Base-by-base conservation (phyloP, 1,139 yeast species). In the Debaryomycetaceae sp. region DNA sequence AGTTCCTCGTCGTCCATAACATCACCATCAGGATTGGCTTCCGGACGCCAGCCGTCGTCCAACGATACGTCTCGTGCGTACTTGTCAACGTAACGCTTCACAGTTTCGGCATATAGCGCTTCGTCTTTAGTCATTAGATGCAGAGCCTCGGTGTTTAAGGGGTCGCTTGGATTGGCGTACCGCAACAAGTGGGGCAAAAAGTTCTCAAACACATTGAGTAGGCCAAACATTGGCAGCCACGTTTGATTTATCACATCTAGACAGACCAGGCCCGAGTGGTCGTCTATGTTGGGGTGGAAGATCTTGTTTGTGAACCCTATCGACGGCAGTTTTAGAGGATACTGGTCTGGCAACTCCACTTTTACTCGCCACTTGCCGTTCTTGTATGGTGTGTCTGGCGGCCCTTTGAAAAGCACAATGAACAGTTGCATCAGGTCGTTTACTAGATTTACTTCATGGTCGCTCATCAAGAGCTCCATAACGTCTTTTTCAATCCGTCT, bases 211-310 rank as follows among this genome's bases (percentile, higher is more conserved):
- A 90, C 83, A 51, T 90, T 90, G 41, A 79, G 64, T 43, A 87
- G 68, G 30, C 90, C 97, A 62, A 86, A 90, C 87, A 90, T 82
- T 3, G 98, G 98, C 26, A 94, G 81, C 98, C 98, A 90, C 1
- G 97, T 86, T 49, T 90, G 96, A 53, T 90, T 90, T 41, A 90
- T 87, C 22, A 90, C 98, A 49, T 90, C 98, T 34, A 90, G 72
- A 55, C 98, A 90, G 11, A 90, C 96, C 0, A 93, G 77, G 0
- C 98, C 98, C 4, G 94, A 79, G 18, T 75, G 68, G 48, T 83
- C 90, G 46, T 83, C 95, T 35, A 83, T 82, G 49, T 90, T 90
- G 5, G 98, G 98, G 49, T 90, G 98, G 53, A 75, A 87, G 20
- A 90, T 87, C 51, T 79, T 82, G 53, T 87, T 90, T 33, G 77